Base-by-base conservation (phyloP, 2,329 filamentous ascomycete species). In the Xylaria hypoxylon region DNA sequence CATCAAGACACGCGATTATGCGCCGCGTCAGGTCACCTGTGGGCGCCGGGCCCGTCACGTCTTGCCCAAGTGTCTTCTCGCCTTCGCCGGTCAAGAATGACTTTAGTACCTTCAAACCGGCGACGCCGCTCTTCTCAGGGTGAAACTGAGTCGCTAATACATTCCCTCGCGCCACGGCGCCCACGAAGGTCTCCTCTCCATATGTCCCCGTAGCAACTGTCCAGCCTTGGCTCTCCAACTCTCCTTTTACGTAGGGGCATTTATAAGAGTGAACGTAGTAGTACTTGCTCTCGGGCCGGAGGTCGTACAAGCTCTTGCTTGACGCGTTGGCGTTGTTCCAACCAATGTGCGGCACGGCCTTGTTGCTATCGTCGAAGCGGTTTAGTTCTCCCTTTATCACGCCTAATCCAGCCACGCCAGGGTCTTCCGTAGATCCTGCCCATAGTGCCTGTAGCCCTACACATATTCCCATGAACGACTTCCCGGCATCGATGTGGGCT, bases 221-320 rank as follows among this genome's bases (percentile, higher is more conserved):
- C 95, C 96, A 99, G 28, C 95, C 96, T 38, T 91, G 86, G 62
- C 84, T 84, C 79, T 97, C 94, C 13, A 97, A 84, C 70, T 90
- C 85, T 40, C 91, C 92, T 51, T 86, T 80, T 59, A 81, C 81
- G 78, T 97, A 97, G 2, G 90, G 90, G 28, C 89, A 90, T 64
- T 94, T 94, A 81, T 96, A 99, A 2, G 93, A 94, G 84, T 99
- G 96, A 63, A 99, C 95, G 77, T 99, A 99, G 82, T 99, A 99
- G 84, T 99, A 99, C 80, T 98, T 99, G 77, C 92, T 97, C 59
- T 86, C 85, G 0, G 92, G 90, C 31, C 87, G 84, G 60, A 99
- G 81, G 64, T 92, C 94, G 79, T 95, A 97, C 64, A 98, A 86
- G 72, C 77, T 78, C 64, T 77, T 80, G 67, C 79, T 82, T 67